These are phyloP conservation scores for Tricholomella constricta DNA, from an alignment of 768 basidiomycete genomes.

Conservation along the genomic window DNA sequence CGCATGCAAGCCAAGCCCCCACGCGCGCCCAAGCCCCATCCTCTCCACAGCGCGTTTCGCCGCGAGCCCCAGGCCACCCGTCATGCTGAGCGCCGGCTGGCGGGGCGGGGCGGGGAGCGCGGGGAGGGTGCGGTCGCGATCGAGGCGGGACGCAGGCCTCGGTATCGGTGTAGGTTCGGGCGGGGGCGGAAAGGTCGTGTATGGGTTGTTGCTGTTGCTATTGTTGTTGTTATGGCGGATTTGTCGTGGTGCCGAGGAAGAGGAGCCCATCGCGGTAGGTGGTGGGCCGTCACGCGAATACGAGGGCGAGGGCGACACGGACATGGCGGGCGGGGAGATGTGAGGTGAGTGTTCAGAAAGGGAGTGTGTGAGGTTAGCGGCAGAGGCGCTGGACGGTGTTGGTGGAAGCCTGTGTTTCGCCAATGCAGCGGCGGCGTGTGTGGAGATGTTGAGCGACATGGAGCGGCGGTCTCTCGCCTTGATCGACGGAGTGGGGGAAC, in stretches of 20 bases:
- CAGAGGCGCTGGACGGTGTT: conserved; percentile 31
- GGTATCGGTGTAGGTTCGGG: conserved; percentile 13
- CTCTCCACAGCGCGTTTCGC: conserved; percentile 80
- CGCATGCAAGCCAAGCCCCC: conserved; percentile 45
- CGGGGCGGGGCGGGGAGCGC: conserved; percentile 35
- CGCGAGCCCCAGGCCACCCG: conserved; percentile 67
- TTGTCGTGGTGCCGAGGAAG: too few relatives aligned
- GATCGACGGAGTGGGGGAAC: conserved; percentile 46
- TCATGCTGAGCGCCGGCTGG: conserved; percentile 75
- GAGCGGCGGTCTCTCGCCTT: conserved; percentile 61
- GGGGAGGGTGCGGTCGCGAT: conserved; percentile 25
- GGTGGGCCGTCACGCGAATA: conserved; percentile 45
- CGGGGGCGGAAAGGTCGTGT: conserved; percentile 15
- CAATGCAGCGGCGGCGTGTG: conserved; percentile 24
- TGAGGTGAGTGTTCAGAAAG: conserved; percentile 33
- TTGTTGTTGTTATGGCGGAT: too few relatives aligned
- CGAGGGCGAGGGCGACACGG: conserved; percentile 40
- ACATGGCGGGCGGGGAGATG: conserved; percentile 21
- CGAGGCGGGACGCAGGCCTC: conserved; percentile 13
- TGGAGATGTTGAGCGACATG: conserved; percentile 58
- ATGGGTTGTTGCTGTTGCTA: conserved; percentile 13
- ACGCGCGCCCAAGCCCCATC: conserved; percentile 57
- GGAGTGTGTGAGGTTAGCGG: conserved; percentile 34
- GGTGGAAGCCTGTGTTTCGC: conserved; percentile 24
- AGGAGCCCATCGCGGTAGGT: conserved; percentile 18